Evolutionary conservation across 805 yeast species (phyloP).

Genomic region (Candida tallmaniae): DNA sequence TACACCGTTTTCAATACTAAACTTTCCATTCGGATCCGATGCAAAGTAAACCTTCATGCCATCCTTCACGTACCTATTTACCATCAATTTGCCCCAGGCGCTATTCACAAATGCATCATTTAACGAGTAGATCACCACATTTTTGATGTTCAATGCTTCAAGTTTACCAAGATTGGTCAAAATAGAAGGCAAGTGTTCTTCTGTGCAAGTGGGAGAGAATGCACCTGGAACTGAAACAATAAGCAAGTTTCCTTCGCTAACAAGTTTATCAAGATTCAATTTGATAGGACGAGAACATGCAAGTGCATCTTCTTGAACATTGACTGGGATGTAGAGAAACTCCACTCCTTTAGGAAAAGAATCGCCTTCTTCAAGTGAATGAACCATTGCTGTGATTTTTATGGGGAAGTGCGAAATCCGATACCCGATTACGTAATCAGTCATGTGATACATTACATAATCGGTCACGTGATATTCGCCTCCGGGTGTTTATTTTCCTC

Average conservation of each 20-base stretch:
- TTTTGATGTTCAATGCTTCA: slow-evolving; percentile 24
- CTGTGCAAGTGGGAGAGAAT: slow-evolving; percentile 43
- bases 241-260: slow-evolving; percentile 23
- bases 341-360: slow-evolving; percentile 30
- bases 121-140: slow-evolving; percentile 33
- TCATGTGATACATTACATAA: too few species aligned
- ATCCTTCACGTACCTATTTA: slow-evolving; percentile 19
- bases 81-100: slow-evolving; percentile 42
- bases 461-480: too few species aligned
- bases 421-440: too few species aligned
- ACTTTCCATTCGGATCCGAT: slow-evolving; percentile 35
- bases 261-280: slow-evolving; percentile 29
- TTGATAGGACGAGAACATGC: slow-evolving; percentile 32
- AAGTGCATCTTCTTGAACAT: slow-evolving; percentile 23
- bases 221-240: slow-evolving; percentile 42
- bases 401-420: too few species aligned
- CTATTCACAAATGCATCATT: slow-evolving; percentile 41
- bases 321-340: slow-evolving; percentile 37
- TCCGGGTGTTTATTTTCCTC: too few species aligned
- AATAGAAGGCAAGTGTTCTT: slow-evolving; percentile 39
- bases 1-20: slow-evolving; percentile 25
- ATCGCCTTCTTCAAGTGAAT: slow-evolving; percentile 27
- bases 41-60: slow-evolving; percentile 32
- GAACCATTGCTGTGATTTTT: too few species aligned
- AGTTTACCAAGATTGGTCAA: slow-evolving; percentile 26